phyloP scores from a whole-genome alignment of 306 rosid species.

The Lathyrus tuberosus region DNA sequence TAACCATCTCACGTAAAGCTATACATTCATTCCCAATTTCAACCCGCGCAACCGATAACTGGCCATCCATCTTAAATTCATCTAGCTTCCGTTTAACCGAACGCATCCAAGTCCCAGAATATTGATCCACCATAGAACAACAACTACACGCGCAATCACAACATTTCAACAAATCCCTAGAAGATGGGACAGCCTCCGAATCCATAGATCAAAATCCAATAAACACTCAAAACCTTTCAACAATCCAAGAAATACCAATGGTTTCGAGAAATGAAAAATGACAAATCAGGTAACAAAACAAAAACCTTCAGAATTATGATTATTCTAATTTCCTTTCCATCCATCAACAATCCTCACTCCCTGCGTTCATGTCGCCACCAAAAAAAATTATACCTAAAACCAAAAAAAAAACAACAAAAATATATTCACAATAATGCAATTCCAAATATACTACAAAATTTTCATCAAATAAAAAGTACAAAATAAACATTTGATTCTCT shows the following conservation, averaged over 20 bases:
- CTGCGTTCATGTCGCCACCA: slow-evolving; percentile 41
- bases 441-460: neutral
- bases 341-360: slow-evolving; percentile 42
- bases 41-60: slow-evolving; percentile 63
- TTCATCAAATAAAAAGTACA: no score
- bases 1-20: slow-evolving; percentile 81
- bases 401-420: slow-evolving; percentile 4
- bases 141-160: slow-evolving; percentile 71
- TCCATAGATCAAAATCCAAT: slow-evolving; percentile 59
- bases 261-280: slow-evolving; percentile 19
- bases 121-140: slow-evolving; percentile 49
- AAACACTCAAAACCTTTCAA: slow-evolving; percentile 30
- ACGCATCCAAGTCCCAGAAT: slow-evolving; percentile 73
- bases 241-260: slow-evolving; percentile 39
- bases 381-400: slow-evolving; percentile 35
- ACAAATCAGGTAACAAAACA: slow-evolving; percentile 37
- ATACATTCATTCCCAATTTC: slow-evolving; percentile 75
- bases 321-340: slow-evolving; percentile 28
- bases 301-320: neutral
- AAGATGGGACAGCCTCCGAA: slow-evolving; percentile 53
- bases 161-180: slow-evolving; percentile 61
- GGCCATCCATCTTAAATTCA: slow-evolving; percentile 60
- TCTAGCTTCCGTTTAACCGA: slow-evolving; percentile 80
- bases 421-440: neutral
- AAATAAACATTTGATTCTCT: neutral